Conservation (phyloP, 805 yeast genomes). For the Maudiozyma saulgeensis region DNA sequence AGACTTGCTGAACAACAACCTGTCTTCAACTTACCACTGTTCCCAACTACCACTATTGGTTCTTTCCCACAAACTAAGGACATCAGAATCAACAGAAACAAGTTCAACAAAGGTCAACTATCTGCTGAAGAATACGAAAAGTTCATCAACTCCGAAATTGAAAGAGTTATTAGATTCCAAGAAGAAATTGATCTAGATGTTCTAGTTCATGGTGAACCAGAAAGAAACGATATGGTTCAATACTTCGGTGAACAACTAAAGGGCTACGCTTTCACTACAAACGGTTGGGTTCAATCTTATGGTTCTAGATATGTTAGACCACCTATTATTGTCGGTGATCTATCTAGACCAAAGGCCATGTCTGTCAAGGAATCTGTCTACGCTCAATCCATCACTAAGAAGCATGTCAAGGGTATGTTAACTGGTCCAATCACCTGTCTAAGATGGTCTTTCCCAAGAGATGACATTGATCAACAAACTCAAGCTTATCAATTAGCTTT, state of each 20-base stretch:
- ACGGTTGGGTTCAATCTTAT: slow-evolving; percentile 99
- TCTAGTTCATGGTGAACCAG: slow-evolving; percentile 99
- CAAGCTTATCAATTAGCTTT: slow-evolving; percentile 96
- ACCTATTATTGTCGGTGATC: slow-evolving; percentile 98
- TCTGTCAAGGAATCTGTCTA: slow-evolving; percentile 98
- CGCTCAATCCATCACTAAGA: slow-evolving; percentile 91
- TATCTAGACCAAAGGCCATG: slow-evolving; percentile 97
- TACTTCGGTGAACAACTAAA: slow-evolving; percentile 98
- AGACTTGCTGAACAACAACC: slow-evolving; percentile 84
- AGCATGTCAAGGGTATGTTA: slow-evolving; percentile 99
- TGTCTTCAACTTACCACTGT: slow-evolving; percentile 86
- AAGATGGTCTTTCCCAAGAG: slow-evolving; percentile 99
- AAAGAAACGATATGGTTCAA: slow-evolving; percentile 99
- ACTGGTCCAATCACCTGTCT: slow-evolving; percentile 99
- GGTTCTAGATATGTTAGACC: slow-evolving; percentile 99
- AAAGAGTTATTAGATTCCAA: slow-evolving; percentile 94
- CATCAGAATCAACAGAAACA: slow-evolving; percentile 97
- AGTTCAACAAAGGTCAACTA: slow-evolving; percentile 93
- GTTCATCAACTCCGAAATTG: slow-evolving; percentile 95
- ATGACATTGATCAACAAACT: slow-evolving; percentile 83
- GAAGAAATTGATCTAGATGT: slow-evolving; percentile 98
- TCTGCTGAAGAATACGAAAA: slow-evolving; percentile 90
- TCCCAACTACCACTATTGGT: slow-evolving; percentile 99
- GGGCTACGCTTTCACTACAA: slow-evolving; percentile 96
- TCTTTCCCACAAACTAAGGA: slow-evolving; percentile 99